Evolutionary conservation across 129 eudicot genomes (phyloP).

Genomic region (Glebionis coronaria): DNA sequence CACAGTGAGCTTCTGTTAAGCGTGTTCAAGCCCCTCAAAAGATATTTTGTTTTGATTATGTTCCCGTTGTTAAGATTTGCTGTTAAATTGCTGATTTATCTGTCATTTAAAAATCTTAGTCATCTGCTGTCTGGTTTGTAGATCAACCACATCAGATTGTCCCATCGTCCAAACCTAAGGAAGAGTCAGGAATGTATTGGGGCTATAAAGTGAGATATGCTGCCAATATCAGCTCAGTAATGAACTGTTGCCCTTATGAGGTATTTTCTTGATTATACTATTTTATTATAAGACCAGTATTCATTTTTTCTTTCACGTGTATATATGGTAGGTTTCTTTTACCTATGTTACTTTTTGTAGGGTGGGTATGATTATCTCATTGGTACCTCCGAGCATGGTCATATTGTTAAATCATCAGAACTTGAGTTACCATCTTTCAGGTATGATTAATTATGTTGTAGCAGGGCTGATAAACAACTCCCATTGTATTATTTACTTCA

Average conservation of each 20-base stretch:
- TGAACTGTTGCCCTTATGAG: slow-evolving; percentile 69
- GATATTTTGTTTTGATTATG: too few species aligned
- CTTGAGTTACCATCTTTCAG: slow-evolving; percentile 83
- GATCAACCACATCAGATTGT: slow-evolving; percentile 61
- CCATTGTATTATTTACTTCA: not conserved
- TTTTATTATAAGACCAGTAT: not conserved
- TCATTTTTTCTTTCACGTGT: not conserved
- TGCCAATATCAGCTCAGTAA: slow-evolving; percentile 65
- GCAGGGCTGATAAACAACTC: not conserved
- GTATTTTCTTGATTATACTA: slow-evolving; percentile 28
- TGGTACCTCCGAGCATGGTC: slow-evolving; percentile 98
- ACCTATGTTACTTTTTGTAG: slow-evolving; percentile 35
- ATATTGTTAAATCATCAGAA: slow-evolving; percentile 63
- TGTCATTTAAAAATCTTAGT: not conserved
- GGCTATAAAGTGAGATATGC: slow-evolving; percentile 95
- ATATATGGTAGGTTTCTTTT: slow-evolving; percentile 6
- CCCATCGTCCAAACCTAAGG: slow-evolving; percentile 69
- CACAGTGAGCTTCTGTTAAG: too few species aligned
- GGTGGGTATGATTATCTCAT: slow-evolving; percentile 90
- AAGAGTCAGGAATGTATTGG: slow-evolving; percentile 82
- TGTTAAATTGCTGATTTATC: not conserved
- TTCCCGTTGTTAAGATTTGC: too few species aligned
- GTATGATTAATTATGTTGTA: slow-evolving; percentile 26
- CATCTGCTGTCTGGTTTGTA: slow-evolving; percentile 26
- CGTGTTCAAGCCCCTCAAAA: too few species aligned